Evolutionary conservation across 345 rosid genomes (phyloP), one percentile per base, ranked within the genome.

Genomic region (Mangifera indica): DNA sequence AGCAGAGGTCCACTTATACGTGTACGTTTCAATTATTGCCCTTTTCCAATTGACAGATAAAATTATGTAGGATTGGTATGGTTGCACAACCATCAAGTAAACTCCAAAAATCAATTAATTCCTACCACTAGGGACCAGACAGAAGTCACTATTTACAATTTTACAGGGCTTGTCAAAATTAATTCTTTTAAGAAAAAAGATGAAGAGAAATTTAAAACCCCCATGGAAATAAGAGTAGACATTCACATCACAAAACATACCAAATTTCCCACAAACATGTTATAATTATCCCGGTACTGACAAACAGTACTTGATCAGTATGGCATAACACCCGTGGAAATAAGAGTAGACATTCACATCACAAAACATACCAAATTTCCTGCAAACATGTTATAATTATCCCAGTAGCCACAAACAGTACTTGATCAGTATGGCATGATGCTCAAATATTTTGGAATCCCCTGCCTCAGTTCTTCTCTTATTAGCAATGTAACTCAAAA

Each of bases 351-450:
- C 56, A 44, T 10, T 51, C 60, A 22, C 18, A 25, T 21, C 51
- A 60, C 48, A 40, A 72, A 34, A 21, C 42, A 62, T 53, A 17
- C 46, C 21, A 37, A 44, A 58, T 20, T 34, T 32, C 22, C 26
- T 26, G 25, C 15, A 22, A 48, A 51, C 32, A 26, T 51, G 20
- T 32, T 21, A 40, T 13, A 24, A 32, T 51, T 71, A 51, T 49
- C 74, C 20, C 25, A 9, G 10, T 32, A 71, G 2, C 45, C 52
- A 62, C 52, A 61, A 63, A 72, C 42, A 32, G 10, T 20, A 51
- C 56, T 29, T 7, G 0, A 37, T 17, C 15, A 21, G 3, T 15
- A 34, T 60, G 10, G 12, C 57, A 70, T 45, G n/a, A 29, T 3
- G 46, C 4, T 70, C 42, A 46, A 59, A 24, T 5, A 5, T 12